Evolutionary conservation across 306 rosid species (phyloP).

Genomic region (Begonia fuchsioides): DNA sequence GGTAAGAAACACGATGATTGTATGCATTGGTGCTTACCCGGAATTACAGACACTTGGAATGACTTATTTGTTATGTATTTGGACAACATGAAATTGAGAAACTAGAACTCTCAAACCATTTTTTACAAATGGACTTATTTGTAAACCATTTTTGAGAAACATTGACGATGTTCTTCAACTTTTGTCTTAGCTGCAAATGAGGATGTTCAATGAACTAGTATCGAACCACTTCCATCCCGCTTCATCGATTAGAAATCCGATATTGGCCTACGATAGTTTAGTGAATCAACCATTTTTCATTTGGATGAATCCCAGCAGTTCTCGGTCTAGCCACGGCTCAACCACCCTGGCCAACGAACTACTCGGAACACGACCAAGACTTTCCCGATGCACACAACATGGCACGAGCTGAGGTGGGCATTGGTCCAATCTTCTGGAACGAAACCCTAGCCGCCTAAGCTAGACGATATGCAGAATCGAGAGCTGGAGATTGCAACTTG

Average conservation of each 20-base stretch:
- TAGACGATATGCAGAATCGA: slow-evolving; percentile 11
- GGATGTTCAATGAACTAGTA: too few species aligned
- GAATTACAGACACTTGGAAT: slow-evolving; percentile 83
- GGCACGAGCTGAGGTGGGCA: slow-evolving; percentile 25
- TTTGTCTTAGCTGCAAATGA: too few species aligned
- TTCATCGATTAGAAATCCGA: too few species aligned
- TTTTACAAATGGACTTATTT: too few species aligned
- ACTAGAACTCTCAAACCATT: slow-evolving; percentile 7
- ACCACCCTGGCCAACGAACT: too few species aligned
- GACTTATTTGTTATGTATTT: slow-evolving; percentile 50
- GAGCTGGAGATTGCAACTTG: slow-evolving; percentile 8
- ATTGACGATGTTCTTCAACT: too few species aligned
- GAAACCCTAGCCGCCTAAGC: slow-evolving; percentile 15
- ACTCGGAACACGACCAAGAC: background rate
- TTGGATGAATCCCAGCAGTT: too few species aligned
- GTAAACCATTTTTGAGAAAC: too few species aligned
- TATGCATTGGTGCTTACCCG: slow-evolving; percentile 97
- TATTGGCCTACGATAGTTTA: too few species aligned
- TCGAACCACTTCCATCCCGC: too few species aligned
- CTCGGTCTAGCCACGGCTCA: too few species aligned
- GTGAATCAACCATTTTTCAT: too few species aligned
- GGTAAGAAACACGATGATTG: slow-evolving; percentile 80
- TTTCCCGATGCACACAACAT: slow-evolving; percentile 14
- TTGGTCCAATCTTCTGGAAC: slow-evolving; percentile 17
- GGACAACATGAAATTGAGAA: slow-evolving; percentile 20